A percentile compares a stretch with the other conserved stretches of the same genome.
phyloP scores from a whole-genome alignment of 1,284 basidiomycete species.

The Lentinus polychrous region DNA sequence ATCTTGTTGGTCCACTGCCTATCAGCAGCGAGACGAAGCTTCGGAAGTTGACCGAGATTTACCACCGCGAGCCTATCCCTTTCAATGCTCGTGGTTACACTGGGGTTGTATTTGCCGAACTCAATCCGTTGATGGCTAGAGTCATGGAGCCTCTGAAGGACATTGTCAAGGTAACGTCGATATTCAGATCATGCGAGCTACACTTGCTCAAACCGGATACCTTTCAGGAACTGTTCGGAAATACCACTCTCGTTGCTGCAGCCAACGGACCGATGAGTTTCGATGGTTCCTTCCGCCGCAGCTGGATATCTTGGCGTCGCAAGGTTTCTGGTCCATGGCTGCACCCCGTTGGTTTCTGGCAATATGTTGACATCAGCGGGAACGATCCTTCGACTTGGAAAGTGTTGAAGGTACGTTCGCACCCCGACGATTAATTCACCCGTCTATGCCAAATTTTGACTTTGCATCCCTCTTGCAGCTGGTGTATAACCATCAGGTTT shows the following conservation, averaged over 20 bases:
- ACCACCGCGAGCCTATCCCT: constrained; percentile 42
- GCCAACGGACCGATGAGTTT: constrained; percentile 47
- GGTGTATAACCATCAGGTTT: constrained; percentile 56
- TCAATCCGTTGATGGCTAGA: constrained; percentile 27
- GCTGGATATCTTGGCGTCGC: constrained; percentile 43
- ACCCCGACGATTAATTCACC: background rate
- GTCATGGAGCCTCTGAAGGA: constrained; percentile 29
- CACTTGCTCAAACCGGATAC: constrained; percentile 32
- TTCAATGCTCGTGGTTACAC: constrained; percentile 43
- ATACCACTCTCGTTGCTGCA: constrained; percentile 41
- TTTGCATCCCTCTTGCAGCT: constrained; percentile 27
- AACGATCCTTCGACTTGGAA: constrained; percentile 48
- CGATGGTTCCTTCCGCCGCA: constrained; percentile 51
- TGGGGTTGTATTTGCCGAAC: constrained; percentile 22
- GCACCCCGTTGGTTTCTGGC: constrained; percentile 48
- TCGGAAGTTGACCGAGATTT: constrained; percentile 38
- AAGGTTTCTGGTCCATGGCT: constrained; percentile 46
- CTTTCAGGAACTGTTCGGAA: constrained; percentile 15
- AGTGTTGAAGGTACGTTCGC: constrained; percentile 34
- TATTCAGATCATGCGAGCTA: constrained; percentile 5
- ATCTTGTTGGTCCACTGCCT: constrained; percentile 53
- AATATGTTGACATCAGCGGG: constrained; percentile 52
- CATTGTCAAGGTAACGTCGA: constrained; percentile 29
- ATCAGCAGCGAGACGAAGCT: constrained; percentile 31
- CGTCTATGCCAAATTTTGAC: background rate